A percentile compares a stretch with the other conserved stretches of the same genome.
phyloP scores from a whole-genome alignment of 2,329 filamentous ascomycete genomes.

The Colletotrichum salicis region DNA sequence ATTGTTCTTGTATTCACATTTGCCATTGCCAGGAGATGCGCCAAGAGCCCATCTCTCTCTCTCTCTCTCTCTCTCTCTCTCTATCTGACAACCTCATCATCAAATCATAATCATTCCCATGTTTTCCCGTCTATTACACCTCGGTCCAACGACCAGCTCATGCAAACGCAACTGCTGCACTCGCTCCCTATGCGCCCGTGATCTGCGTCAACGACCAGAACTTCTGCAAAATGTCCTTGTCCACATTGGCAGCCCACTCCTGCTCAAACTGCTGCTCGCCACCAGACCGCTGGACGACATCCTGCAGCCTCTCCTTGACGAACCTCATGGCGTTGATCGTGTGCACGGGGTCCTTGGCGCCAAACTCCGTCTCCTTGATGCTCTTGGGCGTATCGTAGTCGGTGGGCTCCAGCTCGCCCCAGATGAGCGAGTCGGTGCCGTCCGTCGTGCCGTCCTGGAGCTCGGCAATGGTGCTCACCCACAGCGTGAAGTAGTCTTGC shows the following conservation, averaged over 20 bases:
- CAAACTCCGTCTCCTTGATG: conserved; percentile 62
- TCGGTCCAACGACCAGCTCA: conserved; percentile 1
- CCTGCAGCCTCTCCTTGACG: conserved; percentile 69
- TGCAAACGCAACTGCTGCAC: neutral
- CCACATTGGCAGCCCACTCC: conserved; percentile 79
- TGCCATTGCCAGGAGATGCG: neutral
- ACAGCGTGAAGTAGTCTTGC: conserved; percentile 80
- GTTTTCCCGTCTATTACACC: neutral
- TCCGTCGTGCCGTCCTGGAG: conserved; percentile 69
- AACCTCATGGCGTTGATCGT: conserved; percentile 72
- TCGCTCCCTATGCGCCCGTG: conserved; percentile 3
- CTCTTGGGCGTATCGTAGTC: conserved; percentile 69
- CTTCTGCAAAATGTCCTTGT: conserved; percentile 74
- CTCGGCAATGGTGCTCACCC: conserved; percentile 76
- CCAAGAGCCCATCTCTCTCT: neutral
- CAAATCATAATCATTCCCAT: conserved; percentile 24
- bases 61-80: conserved; percentile 7
- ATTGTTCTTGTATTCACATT: conserved; percentile 2
- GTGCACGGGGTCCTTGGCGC: conserved; percentile 73
- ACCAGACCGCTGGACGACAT: conserved; percentile 68
- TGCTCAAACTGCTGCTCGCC: conserved; percentile 74
- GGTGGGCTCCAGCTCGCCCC: conserved; percentile 51
- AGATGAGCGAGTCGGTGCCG: conserved; percentile 63
- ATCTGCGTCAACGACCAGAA: conserved; percentile 54
- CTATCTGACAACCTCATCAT: conserved; percentile 20